Evolutionary conservation across 2,329 filamentous ascomycete genomes (phyloP).

Genomic region (Alternaria sp.): DNA sequence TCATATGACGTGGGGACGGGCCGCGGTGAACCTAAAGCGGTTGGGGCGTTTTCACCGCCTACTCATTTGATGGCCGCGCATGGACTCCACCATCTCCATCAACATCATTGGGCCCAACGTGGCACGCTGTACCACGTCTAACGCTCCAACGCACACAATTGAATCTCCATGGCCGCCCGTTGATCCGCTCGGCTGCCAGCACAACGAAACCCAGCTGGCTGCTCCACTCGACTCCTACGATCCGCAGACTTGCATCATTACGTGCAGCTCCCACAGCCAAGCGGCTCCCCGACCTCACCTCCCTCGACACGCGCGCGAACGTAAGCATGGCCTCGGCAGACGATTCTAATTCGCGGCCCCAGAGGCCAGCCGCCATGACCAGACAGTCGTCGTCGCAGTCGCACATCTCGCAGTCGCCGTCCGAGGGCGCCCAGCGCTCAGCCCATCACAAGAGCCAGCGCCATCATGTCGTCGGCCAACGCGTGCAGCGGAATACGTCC

Average conservation of each 20-base stretch:
- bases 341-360: slow-evolving; percentile 44
- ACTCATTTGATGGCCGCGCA: slow-evolving; percentile 33
- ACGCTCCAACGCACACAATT: slow-evolving; percentile 34
- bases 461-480: slow-evolving; percentile 51
- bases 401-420: slow-evolving; percentile 48
- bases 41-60: slow-evolving; percentile 34
- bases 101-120: slow-evolving; percentile 44
- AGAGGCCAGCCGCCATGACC: slow-evolving; percentile 43
- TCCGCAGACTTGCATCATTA: slow-evolving; percentile 11
- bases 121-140: slow-evolving; percentile 38
- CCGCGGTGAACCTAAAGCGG: slow-evolving; percentile 39
- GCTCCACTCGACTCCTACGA: slow-evolving; percentile 10
- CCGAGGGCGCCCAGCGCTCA: slow-evolving; percentile 37
- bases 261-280: slow-evolving; percentile 19
- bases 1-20: slow-evolving; percentile 24
- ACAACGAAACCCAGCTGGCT: slow-evolving; percentile 16
- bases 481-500: slow-evolving; percentile 49
- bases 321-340: slow-evolving; percentile 47
- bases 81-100: slow-evolving; percentile 27
- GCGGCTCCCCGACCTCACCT: slow-evolving; percentile 13
- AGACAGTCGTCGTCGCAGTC: slow-evolving; percentile 48
- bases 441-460: slow-evolving; percentile 44
- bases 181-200: slow-evolving; percentile 24
- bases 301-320: slow-evolving; percentile 20
- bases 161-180: slow-evolving; percentile 33